Evolutionary conservation across 1,284 basidiomycete species (phyloP), one percentile per base, ranked within the genome.

Genomic region (Kalmanozyma brasiliensis): DNA sequence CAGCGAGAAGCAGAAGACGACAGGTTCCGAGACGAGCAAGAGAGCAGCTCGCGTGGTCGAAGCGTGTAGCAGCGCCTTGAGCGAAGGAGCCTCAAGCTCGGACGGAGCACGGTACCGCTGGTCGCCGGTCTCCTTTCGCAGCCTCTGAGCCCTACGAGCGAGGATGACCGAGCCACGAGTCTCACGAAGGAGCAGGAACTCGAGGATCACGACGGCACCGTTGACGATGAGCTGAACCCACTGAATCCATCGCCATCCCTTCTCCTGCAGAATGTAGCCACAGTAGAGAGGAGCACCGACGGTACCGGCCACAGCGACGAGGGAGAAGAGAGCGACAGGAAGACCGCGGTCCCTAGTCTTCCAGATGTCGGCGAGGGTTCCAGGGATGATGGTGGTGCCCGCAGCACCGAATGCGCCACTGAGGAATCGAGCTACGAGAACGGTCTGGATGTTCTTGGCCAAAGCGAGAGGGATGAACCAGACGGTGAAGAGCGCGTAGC

Each of bases 211-310:
- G 26, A 82, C 71, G 33, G 59, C 66, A 24, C 73, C 75, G 61
- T 74, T 69, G 53, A 75, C 64, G 40, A 78, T 77, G 48, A 80
- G 53, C 60, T 80, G 79, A 9, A 79, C 65, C 63, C 77, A 78
- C 61, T 82, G 70, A 35, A 82, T 79, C 78, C 79, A 81, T 24
- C 81, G 60, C 82, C 82, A 83, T 7, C 81, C 81, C 56, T 76
- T 58, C 16, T 67, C 49, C 43, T 73, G 40, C 35, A 78, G 69
- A 40, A 83, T 82, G 72, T 75, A 81, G 14, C 75, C 74, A n/a
- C 66, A 74, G 64, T 77, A 76, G 14, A 73, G 52, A 17, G 78
- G 77, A n/a, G 76, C 73, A 35, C 64, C 72, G 26, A 77, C 65
- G 34, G 78, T 78, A 46, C 64, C 68, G 36, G 79, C 71, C 22